Evolutionary conservation across 2,329 filamentous ascomycete species (phyloP).

Genomic region (Colletotrichum aenigma): DNA sequence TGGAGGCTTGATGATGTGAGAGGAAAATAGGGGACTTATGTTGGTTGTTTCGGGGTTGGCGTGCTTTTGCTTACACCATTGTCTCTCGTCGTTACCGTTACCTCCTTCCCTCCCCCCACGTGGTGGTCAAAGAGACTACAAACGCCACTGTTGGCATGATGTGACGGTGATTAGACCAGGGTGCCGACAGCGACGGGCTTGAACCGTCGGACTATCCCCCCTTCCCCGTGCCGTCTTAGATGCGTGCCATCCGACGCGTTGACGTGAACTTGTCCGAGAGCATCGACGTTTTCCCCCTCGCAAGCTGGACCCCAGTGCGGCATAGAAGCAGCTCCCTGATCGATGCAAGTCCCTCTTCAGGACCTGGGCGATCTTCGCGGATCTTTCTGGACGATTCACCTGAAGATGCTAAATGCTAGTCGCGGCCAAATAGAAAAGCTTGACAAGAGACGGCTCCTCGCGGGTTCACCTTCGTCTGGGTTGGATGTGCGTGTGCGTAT

Average conservation of each 20-base stretch:
- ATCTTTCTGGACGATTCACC: not conserved
- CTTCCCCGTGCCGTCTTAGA: not conserved
- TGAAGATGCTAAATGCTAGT: not conserved
- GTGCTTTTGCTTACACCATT: not conserved
- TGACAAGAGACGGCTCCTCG: not conserved
- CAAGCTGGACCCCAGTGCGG: not conserved
- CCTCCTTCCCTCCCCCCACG: not conserved
- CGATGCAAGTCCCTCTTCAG: not conserved
- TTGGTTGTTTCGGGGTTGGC: not conserved
- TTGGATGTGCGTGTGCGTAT: not conserved
- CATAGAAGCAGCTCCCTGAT: not conserved
- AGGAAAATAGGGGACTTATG: not conserved
- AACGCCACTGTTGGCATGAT: not conserved
- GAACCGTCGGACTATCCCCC: not conserved
- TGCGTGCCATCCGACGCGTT: not conserved
- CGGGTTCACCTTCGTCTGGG: not conserved
- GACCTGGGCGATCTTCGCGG: not conserved
- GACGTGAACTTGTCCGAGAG: not conserved
- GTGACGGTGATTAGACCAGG: not conserved
- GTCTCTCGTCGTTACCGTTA: not conserved
- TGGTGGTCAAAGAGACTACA: not conserved
- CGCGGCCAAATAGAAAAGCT: not conserved
- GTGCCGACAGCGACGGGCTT: not conserved
- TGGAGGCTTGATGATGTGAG: not conserved
- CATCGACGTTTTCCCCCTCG: not conserved